Evolutionary conservation across 2,329 filamentous ascomycete genomes (phyloP), one percentile per base, ranked within the genome.

Genomic region (Fusarium subglutinans): DNA sequence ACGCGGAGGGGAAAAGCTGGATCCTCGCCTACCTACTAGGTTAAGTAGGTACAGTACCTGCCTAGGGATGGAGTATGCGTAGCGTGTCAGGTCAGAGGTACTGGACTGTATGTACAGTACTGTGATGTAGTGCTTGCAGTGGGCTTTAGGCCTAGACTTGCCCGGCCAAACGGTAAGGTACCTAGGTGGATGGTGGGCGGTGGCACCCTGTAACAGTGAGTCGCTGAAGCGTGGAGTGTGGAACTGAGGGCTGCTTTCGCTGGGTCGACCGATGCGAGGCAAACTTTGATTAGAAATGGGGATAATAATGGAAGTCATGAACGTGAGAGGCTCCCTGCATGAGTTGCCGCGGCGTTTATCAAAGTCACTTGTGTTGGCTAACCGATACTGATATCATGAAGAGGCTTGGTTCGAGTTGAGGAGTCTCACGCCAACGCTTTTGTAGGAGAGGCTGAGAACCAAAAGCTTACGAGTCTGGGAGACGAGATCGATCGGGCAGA

Each of bases 201-300:
- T 54, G 67, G 58, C 51, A 68, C 63, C 59, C 63, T 60, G 57
- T 57, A 56, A 67, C 50, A 69, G 72, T 72, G 60, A 73, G 70
- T 73, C 66, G 70, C 65, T 55, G 59, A 44, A 40, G 53, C 50
- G 43, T 58, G 56, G 71, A 63, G 63, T 74, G 76, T 78, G 76
- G 76, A 77, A 77, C 76, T 68, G 63, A 74, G 63, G 74, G 76
- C 67, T 74, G 76, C 67, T 74, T 77, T 74, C 71, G 66, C 75
- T 77, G 75, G 75, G 72, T 77, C 73, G 75, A 77, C 72, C 72
- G 66, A 74, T 76, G 64, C 65, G 65, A 76, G 72, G 70, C 63
- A 77, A 77, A 77, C 72, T 78, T 70, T 77, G 76, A 74, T 76
- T 72, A 60, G 70, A 70, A 63, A 70, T 59, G 60, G 56, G 56